phyloP scores from a whole-genome alignment of 352 stramenopile species.

The Phytophthora tubulina region DNA sequence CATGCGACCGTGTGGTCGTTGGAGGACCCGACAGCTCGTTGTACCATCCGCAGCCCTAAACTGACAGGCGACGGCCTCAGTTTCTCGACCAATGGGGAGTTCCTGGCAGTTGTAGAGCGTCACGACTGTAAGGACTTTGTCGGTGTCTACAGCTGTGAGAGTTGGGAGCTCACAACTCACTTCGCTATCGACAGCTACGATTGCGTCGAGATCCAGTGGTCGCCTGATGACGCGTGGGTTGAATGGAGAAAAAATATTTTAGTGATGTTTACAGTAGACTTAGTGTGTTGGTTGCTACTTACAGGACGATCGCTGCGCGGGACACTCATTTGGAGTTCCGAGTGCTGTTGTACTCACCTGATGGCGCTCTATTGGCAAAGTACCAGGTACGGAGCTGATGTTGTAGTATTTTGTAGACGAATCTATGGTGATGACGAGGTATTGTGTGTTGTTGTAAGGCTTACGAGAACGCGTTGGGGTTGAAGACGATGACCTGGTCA shows the following conservation, averaged over 20 bases:
- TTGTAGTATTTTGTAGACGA: background rate
- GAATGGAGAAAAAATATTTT: background rate
- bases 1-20: slow-evolving; percentile 87
- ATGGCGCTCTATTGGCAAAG: slow-evolving; percentile 69
- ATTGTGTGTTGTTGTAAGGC: slow-evolving; percentile 42
- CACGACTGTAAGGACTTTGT: slow-evolving; percentile 88
- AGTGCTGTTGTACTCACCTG: slow-evolving; percentile 74
- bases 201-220: slow-evolving; percentile 77
- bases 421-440: background rate
- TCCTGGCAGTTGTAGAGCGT: slow-evolving; percentile 76
- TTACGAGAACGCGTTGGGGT: slow-evolving; percentile 81
- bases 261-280: background rate
- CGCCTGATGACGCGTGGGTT: slow-evolving; percentile 73
- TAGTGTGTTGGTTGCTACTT: background rate
- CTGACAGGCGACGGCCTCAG: slow-evolving; percentile 69
- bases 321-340: slow-evolving; percentile 83
- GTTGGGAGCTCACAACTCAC: slow-evolving; percentile 76
- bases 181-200: slow-evolving; percentile 86
- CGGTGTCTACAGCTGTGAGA: slow-evolving; percentile 78
- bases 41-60: slow-evolving; percentile 75
- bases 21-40: slow-evolving; percentile 60
- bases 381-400: slow-evolving; percentile 62
- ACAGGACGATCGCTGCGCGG: slow-evolving; percentile 66
- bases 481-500: slow-evolving; percentile 84
- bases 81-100: slow-evolving; percentile 67